phyloP scores from a whole-genome alignment of 192 early-diverging fungal genomes.

The Backusella tarrabulga region DNA sequence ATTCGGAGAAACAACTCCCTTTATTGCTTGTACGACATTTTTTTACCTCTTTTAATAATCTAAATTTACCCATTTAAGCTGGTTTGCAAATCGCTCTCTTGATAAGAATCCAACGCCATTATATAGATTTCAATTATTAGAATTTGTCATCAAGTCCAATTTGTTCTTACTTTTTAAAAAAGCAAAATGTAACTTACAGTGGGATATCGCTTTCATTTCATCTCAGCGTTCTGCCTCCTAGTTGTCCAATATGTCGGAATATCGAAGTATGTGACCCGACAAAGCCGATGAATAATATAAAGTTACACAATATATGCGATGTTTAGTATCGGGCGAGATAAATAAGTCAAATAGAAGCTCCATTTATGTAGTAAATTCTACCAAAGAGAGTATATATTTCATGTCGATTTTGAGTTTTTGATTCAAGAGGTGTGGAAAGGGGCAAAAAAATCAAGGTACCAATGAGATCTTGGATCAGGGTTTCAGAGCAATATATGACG shows the following conservation, averaged over 20 bases:
- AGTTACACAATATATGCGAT: slow-evolving; percentile 8
- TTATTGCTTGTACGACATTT: not conserved
- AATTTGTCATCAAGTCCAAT: not conserved
- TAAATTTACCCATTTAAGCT: not conserved
- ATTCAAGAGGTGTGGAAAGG: not conserved
- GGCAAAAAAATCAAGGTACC: not conserved
- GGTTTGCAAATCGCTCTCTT: not conserved
- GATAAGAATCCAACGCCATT: not conserved
- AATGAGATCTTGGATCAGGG: not conserved
- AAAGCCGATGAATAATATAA: slow-evolving; percentile 1
- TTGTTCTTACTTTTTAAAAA: not conserved
- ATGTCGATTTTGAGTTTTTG: not conserved
- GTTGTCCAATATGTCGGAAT: not conserved
- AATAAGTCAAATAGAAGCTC: not conserved
- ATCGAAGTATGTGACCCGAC: slow-evolving; percentile 1
- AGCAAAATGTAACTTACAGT: not conserved
- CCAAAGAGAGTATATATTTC: not conserved
- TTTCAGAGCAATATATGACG: not conserved
- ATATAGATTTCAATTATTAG: not conserved
- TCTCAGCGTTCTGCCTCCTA: not conserved
- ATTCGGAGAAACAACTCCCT: not conserved
- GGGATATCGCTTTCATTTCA: not conserved
- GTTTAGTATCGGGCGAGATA: not conserved
- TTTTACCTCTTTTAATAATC: not conserved
- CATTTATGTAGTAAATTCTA: not conserved